Conservation (phyloP, 1,139 yeast species). For the Spathaspora jeffriesii region DNA sequence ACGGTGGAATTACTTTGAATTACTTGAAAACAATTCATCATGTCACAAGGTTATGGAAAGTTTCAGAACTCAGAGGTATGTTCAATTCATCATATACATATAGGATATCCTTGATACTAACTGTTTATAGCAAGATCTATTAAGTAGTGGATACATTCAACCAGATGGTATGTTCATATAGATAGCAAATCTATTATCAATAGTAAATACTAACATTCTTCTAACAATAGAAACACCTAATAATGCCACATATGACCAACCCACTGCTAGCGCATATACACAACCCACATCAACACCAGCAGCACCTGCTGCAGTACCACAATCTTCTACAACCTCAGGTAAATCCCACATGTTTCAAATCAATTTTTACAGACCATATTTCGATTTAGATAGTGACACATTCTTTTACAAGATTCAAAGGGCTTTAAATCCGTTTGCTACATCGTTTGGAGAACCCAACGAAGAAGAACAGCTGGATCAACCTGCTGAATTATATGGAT, state of each 20-base stretch:
- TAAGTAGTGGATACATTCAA: slow-evolving; percentile 18
- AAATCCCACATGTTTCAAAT: slow-evolving; percentile 53
- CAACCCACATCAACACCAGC: slow-evolving; percentile 10
- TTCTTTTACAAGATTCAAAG: slow-evolving; percentile 48
- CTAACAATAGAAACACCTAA: neutral
- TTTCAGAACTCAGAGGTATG: slow-evolving; percentile 8
- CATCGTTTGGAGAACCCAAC: slow-evolving; percentile 18
- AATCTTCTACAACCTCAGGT: slow-evolving; percentile 18
- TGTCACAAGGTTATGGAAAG: slow-evolving; percentile 7
- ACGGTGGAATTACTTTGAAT: neutral
- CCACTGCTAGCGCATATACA: slow-evolving; percentile 5
- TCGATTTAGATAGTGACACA: slow-evolving; percentile 64
- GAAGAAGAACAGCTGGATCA: slow-evolving; percentile 30
- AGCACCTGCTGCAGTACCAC: slow-evolving; percentile 14
- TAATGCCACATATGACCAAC: neutral
- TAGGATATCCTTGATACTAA: slow-evolving; percentile 2
- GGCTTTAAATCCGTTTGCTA: slow-evolving; percentile 47
- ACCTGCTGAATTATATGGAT: slow-evolving; percentile 72
- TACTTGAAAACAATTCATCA: slow-evolving; percentile 1
- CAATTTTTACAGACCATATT: slow-evolving; percentile 57
- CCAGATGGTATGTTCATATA: slow-evolving; percentile 19
- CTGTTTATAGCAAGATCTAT: slow-evolving; percentile 10
- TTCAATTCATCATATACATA: neutral
- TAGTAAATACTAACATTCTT: slow-evolving; percentile 5
- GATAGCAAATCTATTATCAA: neutral